These are phyloP conservation scores for Xylariaceae sp. DNA, from an alignment of 2,329 filamentous ascomycete genomes.

Conservation along the genomic window DNA sequence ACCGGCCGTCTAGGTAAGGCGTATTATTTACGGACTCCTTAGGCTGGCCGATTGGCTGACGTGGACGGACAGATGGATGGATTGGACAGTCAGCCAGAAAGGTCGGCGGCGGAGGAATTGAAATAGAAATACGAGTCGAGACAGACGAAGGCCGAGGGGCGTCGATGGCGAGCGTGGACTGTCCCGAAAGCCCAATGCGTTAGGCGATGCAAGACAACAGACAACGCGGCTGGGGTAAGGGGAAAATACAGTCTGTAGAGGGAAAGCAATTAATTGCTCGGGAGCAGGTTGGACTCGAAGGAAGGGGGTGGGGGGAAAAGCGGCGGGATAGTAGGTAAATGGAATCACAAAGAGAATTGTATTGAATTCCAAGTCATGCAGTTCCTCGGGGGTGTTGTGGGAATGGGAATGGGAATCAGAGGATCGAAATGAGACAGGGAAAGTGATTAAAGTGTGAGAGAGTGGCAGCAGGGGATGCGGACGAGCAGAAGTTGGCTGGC, in stretches of 20 bases:
- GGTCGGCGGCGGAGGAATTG: conserved; percentile 4
- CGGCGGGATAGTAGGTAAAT: conserved; percentile 2
- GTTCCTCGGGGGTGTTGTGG: conserved; percentile 4
- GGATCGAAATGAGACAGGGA: conserved; percentile 21
- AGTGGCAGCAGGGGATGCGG: conserved; percentile 6
- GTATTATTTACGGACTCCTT: conserved; percentile 22
- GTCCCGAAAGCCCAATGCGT: conserved; percentile 6
- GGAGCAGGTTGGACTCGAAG: conserved; percentile 11
- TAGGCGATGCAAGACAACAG: conserved; percentile 4
- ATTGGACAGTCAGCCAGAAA: conserved; percentile 7
- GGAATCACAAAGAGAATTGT: conserved; percentile 21
- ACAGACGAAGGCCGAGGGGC: conserved; percentile 15
- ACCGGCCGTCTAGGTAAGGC: conserved; percentile 23
- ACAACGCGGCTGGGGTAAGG: conserved; percentile 1
- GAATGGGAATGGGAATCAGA: conserved; percentile 14
- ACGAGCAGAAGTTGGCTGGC: conserved; percentile 15
- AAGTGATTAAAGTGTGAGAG: conserved; percentile 2
- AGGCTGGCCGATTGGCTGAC: conserved; percentile 6
- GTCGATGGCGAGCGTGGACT: conserved; percentile 15
- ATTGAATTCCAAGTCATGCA: conserved; percentile 17
- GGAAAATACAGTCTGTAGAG: no score
- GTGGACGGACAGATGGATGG: conserved; percentile 1
- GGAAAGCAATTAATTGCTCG: conserved; percentile 14
- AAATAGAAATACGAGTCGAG: conserved; percentile 8
- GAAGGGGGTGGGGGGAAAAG: neutral